Percentiles rank a stretch among this genome's conserved stretches.
Evolutionary conservation across 345 rosid species (phyloP).

Genomic region (Corymbia maculata): DNA sequence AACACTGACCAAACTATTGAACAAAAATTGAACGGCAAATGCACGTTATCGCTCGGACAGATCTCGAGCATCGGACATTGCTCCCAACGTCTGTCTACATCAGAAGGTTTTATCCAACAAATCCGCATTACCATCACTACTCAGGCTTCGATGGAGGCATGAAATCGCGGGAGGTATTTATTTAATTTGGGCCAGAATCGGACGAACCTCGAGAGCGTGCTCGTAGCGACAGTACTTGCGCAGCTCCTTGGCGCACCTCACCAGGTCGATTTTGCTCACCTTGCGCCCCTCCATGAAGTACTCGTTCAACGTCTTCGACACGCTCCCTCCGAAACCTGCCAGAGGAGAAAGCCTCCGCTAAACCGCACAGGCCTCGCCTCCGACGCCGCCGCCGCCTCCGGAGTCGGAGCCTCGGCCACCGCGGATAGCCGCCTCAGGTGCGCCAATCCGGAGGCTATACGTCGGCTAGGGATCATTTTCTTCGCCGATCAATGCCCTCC

Average conservation of each 20-base stretch:
- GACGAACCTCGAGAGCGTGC: constrained; percentile 57
- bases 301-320: constrained; percentile 40
- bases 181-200: neutral
- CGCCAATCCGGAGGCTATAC: constrained; percentile 8
- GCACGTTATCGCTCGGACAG: neutral
- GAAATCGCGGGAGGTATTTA: neutral
- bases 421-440: constrained; percentile 15
- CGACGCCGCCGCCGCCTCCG: neutral
- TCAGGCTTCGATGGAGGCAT: neutral
- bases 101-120: neutral
- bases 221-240: constrained; percentile 43
- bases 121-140: neutral
- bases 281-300: constrained; percentile 36
- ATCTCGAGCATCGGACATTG: neutral
- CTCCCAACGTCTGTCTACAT: neutral
- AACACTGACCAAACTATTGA: neutral
- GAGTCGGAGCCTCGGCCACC: constrained; percentile 1
- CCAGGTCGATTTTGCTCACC: constrained; percentile 23
- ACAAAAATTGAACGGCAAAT: neutral
- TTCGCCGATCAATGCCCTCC: neutral
- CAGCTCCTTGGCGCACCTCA: constrained; percentile 35
- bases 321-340: constrained; percentile 34
- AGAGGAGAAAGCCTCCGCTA: constrained; percentile 47
- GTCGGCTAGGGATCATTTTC: constrained; percentile 10
- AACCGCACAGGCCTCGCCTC: neutral